A percentile compares a stretch with the other conserved stretches of the same genome.
Evolutionary conservation across 2,329 filamentous ascomycete genomes (phyloP).

Genomic region (Torrubiella hemipterigena): DNA sequence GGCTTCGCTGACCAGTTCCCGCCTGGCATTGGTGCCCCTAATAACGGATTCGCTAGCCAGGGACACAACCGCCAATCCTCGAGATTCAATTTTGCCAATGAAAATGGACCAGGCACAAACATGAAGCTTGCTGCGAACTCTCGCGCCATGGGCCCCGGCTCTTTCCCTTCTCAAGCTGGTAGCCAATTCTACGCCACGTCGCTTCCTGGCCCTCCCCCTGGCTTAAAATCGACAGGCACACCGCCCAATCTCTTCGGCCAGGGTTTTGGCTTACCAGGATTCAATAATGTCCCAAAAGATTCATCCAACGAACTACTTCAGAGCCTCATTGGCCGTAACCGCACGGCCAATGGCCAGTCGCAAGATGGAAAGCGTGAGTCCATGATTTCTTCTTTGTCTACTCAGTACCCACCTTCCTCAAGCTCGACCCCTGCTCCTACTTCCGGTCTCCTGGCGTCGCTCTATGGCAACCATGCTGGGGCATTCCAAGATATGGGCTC

Average conservation of each 20-base stretch:
- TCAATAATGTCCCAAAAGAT: slow-evolving; percentile 61
- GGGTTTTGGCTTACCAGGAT: slow-evolving; percentile 65
- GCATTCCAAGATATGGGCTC: slow-evolving; percentile 83
- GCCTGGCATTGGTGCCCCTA: slow-evolving; percentile 38
- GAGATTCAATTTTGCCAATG: slow-evolving; percentile 78
- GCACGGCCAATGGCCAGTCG: slow-evolving; percentile 55
- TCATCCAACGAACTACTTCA: slow-evolving; percentile 55
- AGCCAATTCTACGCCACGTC: slow-evolving; percentile 72
- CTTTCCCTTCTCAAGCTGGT: slow-evolving; percentile 46
- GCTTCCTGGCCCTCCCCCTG: slow-evolving; percentile 87
- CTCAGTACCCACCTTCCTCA: slow-evolving; percentile 72
- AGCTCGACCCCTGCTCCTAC: slow-evolving; percentile 77
- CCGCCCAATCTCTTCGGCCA: slow-evolving; percentile 93
- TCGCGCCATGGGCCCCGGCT: slow-evolving; percentile 71
- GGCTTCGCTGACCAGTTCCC: slow-evolving; percentile 50
- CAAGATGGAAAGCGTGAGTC: slow-evolving; percentile 98
- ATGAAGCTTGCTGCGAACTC: slow-evolving; percentile 71
- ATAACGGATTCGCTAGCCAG: slow-evolving; percentile 39
- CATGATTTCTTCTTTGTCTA: slow-evolving; percentile 85
- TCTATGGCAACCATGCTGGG: slow-evolving; percentile 79
- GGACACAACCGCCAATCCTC: slow-evolving; percentile 76
- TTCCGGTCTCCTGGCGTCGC: slow-evolving; percentile 81
- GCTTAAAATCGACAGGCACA: slow-evolving; percentile 87
- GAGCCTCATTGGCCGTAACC: slow-evolving; percentile 64
- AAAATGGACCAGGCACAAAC: slow-evolving; percentile 41